Evolutionary conservation across 495 filamentous ascomycete species (phyloP).

Genomic region (Lentithecium fluviatile): DNA sequence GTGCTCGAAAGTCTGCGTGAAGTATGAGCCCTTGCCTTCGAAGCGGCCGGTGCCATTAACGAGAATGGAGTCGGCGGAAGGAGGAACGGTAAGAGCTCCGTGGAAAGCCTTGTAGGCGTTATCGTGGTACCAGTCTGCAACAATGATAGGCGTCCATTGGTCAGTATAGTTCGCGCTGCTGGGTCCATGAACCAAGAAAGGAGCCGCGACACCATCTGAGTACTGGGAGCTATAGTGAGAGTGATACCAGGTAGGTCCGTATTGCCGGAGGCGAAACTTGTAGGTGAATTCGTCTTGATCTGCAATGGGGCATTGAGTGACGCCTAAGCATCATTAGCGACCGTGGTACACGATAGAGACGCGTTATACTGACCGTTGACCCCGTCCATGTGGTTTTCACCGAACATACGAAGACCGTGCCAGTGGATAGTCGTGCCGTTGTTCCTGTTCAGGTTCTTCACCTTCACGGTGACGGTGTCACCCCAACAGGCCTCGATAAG

Average conservation of each 20-base stretch:
- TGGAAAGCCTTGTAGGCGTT: conserved; percentile 29
- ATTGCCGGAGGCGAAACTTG: conserved; percentile 41
- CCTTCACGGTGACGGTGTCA: conserved; percentile 39
- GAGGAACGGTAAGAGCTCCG: conserved; percentile 22
- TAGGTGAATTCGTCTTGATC: conserved; percentile 39
- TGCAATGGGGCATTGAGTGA: conserved; percentile 36
- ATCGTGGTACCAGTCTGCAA: conserved; percentile 42
- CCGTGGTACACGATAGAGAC: not conserved
- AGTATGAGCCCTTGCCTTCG: conserved; percentile 5
- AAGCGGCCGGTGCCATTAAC: conserved; percentile 38
- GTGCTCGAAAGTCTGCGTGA: conserved; percentile 42
- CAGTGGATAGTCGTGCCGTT: conserved; percentile 46
- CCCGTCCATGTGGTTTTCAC: conserved; percentile 37
- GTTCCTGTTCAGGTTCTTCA: conserved; percentile 37
- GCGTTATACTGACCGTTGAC: conserved; percentile 37
- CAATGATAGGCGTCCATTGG: conserved; percentile 34
- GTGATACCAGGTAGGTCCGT: conserved; percentile 44
- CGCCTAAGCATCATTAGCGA: not conserved
- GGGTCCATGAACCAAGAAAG: conserved; percentile 43
- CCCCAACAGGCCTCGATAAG: conserved; percentile 42
- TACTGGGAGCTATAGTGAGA: conserved; percentile 41
- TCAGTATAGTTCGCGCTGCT: conserved; percentile 40
- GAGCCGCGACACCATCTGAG: conserved; percentile 39
- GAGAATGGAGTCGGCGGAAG: conserved; percentile 38
- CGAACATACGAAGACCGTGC: conserved; percentile 42